Evolutionary conservation across 192 early-diverging fungal species (phyloP).

Genomic region (Coemansia brasiliensis): DNA sequence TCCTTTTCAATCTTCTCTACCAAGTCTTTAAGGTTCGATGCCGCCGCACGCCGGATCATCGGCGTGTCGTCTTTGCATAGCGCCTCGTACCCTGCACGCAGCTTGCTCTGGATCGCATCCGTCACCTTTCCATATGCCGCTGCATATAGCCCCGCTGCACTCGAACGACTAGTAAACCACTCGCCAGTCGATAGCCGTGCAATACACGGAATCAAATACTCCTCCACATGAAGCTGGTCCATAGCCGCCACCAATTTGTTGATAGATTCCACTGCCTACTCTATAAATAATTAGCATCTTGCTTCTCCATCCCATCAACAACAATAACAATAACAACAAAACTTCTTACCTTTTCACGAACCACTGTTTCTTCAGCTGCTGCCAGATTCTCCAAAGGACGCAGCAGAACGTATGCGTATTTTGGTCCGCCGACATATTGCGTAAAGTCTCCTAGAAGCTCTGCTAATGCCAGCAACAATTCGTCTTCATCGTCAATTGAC

Average conservation of each 20-base stretch:
- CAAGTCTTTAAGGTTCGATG: conserved; percentile 59
- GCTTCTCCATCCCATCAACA: not conserved
- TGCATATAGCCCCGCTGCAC: conserved; percentile 91
- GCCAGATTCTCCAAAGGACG: conserved; percentile 95
- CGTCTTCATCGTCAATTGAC: conserved; percentile 99
- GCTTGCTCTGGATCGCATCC: conserved; percentile 76
- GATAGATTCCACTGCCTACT: conserved; percentile 91
- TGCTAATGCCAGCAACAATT: conserved; percentile 89
- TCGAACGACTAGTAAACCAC: conserved; percentile 97
- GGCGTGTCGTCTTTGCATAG: conserved; percentile 94
- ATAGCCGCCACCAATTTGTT: conserved; percentile 78
- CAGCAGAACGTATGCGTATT: conserved; percentile 82
- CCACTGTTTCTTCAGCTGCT: conserved; percentile 95
- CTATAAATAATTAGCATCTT: not conserved
- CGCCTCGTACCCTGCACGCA: conserved; percentile 77
- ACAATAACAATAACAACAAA: not conserved
- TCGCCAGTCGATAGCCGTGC: conserved; percentile 89
- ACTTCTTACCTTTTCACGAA: conserved; percentile 95
- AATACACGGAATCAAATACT: conserved; percentile 87
- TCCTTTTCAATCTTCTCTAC: conserved; percentile 43
- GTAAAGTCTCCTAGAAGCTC: conserved; percentile 92
- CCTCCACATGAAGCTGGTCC: conserved; percentile 79
- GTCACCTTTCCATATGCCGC: conserved; percentile 74
- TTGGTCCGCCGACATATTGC: conserved; percentile 88
- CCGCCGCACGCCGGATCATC: conserved; percentile 96